Base-by-base conservation (phyloP, 805 yeast species). In the Kuraishia floccosa region DNA sequence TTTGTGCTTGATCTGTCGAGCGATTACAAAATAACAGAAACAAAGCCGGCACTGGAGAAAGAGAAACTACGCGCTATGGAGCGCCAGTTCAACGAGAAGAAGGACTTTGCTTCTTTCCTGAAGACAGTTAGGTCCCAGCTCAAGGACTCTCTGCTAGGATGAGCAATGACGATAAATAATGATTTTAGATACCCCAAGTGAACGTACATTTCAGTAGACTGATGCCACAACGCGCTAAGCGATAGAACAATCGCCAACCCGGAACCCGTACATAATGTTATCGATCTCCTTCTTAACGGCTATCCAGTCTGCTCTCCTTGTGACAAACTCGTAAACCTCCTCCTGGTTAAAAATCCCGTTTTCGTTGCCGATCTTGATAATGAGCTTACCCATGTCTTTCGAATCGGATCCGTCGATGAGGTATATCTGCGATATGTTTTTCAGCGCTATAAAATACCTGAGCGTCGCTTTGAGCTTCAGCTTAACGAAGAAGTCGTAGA, bases 231-330 rank as follows among this genome's bases (percentile, higher is more conserved):
- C n/a, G n/a, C n/a, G n/a, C 54, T 49, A 77, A 57, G 67, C 57
- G 25, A 84, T 58, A 0, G 50, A 40, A 58, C 96, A 87, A 45
- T 86, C 96, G 17, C 74, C 80, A 18, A 77, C 54, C 12, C 84
- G 86, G 32, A 89, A 63, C 0, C 98, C 97, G 47, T 86, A 91
- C 76, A 91, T 82, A n/a, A 84, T 87, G 50, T 79, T 84, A 52
- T 89, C 97, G 7, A 89, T 96, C 36, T 80, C 81, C 38, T 67
- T 63, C 40, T 74, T 78, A 17, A 89, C 80, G 23, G 58, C 46
- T 0, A 68, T 56, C 98, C 98, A 89, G 51, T 89, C 98, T 23
- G 76, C 68, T 34, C 98, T 63, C 37, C 94, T 60, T 41, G 82
- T 86, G 4, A 86, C 91, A 54, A 87, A 81, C 47, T 84, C 94